Evolutionary conservation across 2,329 filamentous ascomycete genomes (phyloP), one percentile per base, ranked within the genome.

Genomic region (Emergomyces orientalis): DNA sequence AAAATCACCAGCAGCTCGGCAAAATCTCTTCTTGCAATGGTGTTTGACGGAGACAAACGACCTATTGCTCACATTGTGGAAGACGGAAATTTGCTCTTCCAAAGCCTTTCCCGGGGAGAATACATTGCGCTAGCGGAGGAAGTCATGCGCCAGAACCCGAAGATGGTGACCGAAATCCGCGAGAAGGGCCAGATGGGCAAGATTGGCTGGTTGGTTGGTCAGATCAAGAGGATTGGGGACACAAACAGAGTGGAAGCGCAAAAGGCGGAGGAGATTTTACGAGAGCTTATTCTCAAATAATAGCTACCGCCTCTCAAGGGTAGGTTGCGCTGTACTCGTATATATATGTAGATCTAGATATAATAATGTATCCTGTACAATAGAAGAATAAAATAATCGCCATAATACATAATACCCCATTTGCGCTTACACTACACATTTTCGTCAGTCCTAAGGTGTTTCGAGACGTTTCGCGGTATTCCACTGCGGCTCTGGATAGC

Each of bases 171-270:
- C 61, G 81, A 85, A 60, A 85, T 88, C 59, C 76, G 80, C 51
- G 76, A 79, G 56, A 85, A 84, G 69, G 81, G 82, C 0, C 84
- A 87, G 66, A 76, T 78, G 37, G 84, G 85, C n/a, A 89, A 89
- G 72, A 72, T 87, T 7, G 85, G 84, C 68, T 89, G 83, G 78
- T 82, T 89, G 67, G 81, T 89, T 17, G 87, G 87, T 13, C 83
- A 87, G 72, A 87, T 89, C 83, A 85, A 88, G 75, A 78, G 83
- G 54, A 75, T 77, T 64, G 84, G 84, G 34, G 79, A 81, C 34
- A 83, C 84, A 64, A 85, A 85, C 0, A 82, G 82, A 1, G 81
- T 88, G 7, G 84, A 88, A 72, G 82, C 86, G 4, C 77, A 78
- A 63, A 80, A 80, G 68, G 86, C 85, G 11, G 82, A 83, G 71